Conservation (phyloP, 2,329 filamentous ascomycete genomes). For the Helotiales sp. region DNA sequence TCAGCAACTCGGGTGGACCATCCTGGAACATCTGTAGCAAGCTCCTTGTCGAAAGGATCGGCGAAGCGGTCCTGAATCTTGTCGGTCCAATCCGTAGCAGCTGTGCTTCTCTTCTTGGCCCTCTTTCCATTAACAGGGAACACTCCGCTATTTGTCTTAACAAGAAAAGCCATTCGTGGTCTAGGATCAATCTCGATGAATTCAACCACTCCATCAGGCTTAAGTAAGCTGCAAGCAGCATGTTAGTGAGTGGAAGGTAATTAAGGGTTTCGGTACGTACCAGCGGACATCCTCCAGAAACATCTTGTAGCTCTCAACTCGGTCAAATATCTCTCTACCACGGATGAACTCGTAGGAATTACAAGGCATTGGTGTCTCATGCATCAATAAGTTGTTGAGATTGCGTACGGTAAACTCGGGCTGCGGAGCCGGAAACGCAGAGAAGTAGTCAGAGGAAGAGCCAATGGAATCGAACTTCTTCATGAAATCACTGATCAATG, state of each 20-base stretch:
- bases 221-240: conserved; percentile 20
- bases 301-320: conserved; percentile 30
- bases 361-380: conserved; percentile 27
- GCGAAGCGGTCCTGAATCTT: conserved; percentile 29
- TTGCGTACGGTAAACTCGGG: conserved; percentile 32
- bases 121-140: not conserved
- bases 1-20: conserved; percentile 31
- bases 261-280: conserved; percentile 13
- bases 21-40: conserved; percentile 26
- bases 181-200: conserved; percentile 34
- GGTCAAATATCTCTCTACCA: conserved; percentile 32
- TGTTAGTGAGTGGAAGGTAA: not conserved
- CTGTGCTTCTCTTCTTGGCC: conserved; percentile 21
- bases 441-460: conserved; percentile 27
- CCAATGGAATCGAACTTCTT: not conserved
- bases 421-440: conserved; percentile 18
- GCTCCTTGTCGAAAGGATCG: conserved; percentile 24
- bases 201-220: conserved; percentile 35
- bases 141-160: not conserved
- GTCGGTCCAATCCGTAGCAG: conserved; percentile 29
- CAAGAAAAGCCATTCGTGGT: conserved; percentile 17
- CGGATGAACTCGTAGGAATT: conserved; percentile 32
- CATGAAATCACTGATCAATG: conserved; percentile 31
- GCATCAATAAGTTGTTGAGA: conserved; percentile 27
- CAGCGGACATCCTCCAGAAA: conserved; percentile 33